Conservation (phyloP, 208 protist species). For the Acanthamoeba castellanii region DNA sequence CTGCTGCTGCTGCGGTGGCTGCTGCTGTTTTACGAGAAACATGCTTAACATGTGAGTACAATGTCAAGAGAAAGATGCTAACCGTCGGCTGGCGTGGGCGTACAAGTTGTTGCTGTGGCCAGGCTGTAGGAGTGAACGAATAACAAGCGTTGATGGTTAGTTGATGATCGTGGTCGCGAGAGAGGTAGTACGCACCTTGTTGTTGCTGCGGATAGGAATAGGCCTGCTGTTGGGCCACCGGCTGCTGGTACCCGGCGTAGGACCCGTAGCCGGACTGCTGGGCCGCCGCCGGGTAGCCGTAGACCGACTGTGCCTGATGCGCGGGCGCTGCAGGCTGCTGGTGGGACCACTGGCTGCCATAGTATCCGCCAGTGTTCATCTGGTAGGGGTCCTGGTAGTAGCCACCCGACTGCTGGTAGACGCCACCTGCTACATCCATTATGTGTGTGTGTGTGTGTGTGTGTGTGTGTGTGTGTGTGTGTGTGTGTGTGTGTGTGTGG, state of each 20-base stretch:
- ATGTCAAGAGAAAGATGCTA: neutral
- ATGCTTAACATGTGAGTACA: neutral
- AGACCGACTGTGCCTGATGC: neutral
- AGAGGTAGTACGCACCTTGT: neutral
- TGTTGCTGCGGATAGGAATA: neutral
- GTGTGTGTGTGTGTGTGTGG: too few species aligned
- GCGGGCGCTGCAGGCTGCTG: neutral
- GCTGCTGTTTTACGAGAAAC: neutral
- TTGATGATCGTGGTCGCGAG: neutral
- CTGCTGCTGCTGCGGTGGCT: too few species aligned
- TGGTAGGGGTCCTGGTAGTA: conserved; percentile 3
- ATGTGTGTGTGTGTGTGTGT: too few species aligned
- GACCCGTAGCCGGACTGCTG: neutral
- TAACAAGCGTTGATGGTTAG: neutral
- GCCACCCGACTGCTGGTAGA: neutral
- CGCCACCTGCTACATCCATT: neutral
- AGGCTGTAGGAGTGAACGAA: neutral
- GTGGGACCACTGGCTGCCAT: neutral
- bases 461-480: too few species aligned
- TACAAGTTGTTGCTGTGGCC: conserved; percentile 19
- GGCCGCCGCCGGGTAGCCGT: neutral
- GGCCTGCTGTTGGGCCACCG: conserved; percentile 19
- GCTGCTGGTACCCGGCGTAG: conserved; percentile 24
- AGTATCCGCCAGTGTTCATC: neutral
- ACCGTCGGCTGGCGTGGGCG: neutral